Base-by-base conservation (phyloP, 179 eudicot genomes). In the Camellia oleifera region DNA sequence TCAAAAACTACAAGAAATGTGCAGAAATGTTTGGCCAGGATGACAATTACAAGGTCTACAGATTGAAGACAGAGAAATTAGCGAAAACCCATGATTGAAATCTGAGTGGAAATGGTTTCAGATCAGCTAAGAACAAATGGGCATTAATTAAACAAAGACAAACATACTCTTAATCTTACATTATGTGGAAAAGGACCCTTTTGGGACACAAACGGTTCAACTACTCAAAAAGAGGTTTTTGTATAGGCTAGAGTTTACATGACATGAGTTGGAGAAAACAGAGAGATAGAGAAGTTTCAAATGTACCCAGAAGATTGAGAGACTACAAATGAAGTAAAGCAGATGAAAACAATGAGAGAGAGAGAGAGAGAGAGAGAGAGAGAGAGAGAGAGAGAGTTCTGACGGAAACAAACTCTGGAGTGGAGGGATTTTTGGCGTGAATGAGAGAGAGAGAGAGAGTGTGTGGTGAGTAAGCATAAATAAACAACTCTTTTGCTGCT, bases 71-170 rank as follows among this genome's bases (percentile, higher is more conserved):
- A 14, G 73, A 50, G 52, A 79, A 84, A 84, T 83, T 84, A 93
- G 78, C 91, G 94, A 72, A 71, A 80, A 81, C 86, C 91, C 94
- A 91, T 93, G 61, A 76, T 14, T n/a, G 69, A 60, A 78, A 80
- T 75, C 74, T 2, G 15, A 65, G 76, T 17, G 14, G 63, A 32
- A 62, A 82, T 69, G 44, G 84, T 62, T 44, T 74, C 57, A 83
- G 66, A 84, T 63, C 80, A 82, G 67, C n/a, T 69, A 45, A 75
- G 58, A 84, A 81, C 81, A 83, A 81, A 78, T 76, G 83, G 83
- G 85, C 78, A 86, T 81, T 32, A 82, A 85, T 63, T 53, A 77
- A 80, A 81, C 61, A 79, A 54, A 53, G 56, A 32, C 23, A 54
- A 40, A 74, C 13, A 46, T 60, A 12, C 56, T 14, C 50, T 32